Base-by-base conservation (phyloP, 179 eudicot genomes). In the Heliamphora ciliata region DNA sequence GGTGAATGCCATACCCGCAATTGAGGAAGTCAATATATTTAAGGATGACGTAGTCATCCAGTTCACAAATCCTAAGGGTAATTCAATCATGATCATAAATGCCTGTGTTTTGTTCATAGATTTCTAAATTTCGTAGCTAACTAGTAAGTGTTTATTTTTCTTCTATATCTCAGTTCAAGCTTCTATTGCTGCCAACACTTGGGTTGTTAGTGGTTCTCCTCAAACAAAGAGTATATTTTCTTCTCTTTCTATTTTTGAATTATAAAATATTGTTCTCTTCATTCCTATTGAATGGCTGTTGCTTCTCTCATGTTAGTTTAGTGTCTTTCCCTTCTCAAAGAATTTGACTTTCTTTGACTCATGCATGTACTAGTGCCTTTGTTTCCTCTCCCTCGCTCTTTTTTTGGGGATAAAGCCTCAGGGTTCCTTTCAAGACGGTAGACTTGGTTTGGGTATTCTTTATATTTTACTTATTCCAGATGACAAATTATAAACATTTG, bases 131-230 rank as follows among this genome's bases (percentile, higher is more conserved):
- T 80, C 18, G 4, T 63, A 74, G 4, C 21, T 63, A 48, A 47
- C 77, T 81, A 69, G 24, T 51, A 4, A 4, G n/a, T 5, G 9
- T 72, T 80, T 9, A 31, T 47, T 68, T 72, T 60, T 24, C 66
- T 68, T 54, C 44, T 11, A n/a, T 47, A 9, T 81, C 63, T 79
- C 93, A 95, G 97, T 93, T 87, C 97, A 93, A 93, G 98, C 98
- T 71, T 91, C 98, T 9, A 91, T 93, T 88, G 90, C 90, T 7
- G 97, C 97, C 73, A 95, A 95, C 88, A 95, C 98, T 31, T 93
- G 97, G 98, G 98, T 95, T 78, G 98, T 95, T 61, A 93, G 97
- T 80, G 97, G 97, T 72, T 75, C 97, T 82, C 94, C 98, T 18
- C 97, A 95, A 87, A 92, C 91, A 78, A 93, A 93, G 93, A 95